These are phyloP conservation scores for Mycogone perniciosa DNA, from an alignment of 2,329 filamentous ascomycete genomes.

Conservation along the genomic window DNA sequence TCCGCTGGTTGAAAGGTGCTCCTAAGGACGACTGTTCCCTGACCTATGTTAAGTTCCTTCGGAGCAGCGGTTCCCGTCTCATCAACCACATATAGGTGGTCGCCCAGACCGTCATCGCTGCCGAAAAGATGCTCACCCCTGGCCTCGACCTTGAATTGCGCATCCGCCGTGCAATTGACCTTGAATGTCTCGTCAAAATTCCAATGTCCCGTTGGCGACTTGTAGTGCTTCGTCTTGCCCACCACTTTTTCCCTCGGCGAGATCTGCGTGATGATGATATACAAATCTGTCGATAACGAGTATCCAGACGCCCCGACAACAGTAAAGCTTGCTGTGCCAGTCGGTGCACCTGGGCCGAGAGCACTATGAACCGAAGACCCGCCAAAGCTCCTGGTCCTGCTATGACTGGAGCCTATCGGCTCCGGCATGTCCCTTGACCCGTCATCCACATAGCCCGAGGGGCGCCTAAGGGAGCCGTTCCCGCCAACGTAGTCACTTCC, in stretches of 20 bases:
- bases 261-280: constrained; percentile 64
- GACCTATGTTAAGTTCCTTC: constrained; percentile 68
- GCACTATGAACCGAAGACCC: constrained; percentile 62
- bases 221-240: constrained; percentile 88
- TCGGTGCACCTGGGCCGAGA: constrained; percentile 50
- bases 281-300: constrained; percentile 70
- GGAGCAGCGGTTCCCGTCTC: constrained; percentile 63
- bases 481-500: constrained; percentile 31
- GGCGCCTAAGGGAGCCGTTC: constrained; percentile 35
- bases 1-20: constrained; percentile 61
- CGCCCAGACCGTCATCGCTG: constrained; percentile 76
- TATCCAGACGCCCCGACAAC: constrained; percentile 74
- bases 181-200: constrained; percentile 76
- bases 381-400: constrained; percentile 52
- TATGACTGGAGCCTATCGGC: constrained; percentile 29
- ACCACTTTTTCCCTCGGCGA: constrained; percentile 68
- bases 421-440: constrained; percentile 1
- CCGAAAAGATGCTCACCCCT: constrained; percentile 82
- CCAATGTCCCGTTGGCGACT: constrained; percentile 59
- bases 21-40: constrained; percentile 64
- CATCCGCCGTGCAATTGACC: constrained; percentile 69
- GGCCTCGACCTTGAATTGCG: constrained; percentile 79
- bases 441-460: constrained; percentile 29
- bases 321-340: constrained; percentile 73
- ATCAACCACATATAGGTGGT: constrained; percentile 85